These are phyloP conservation scores for Coemansia biformis DNA, from an alignment of 192 early-diverging fungal species.

Conservation along the genomic window DNA sequence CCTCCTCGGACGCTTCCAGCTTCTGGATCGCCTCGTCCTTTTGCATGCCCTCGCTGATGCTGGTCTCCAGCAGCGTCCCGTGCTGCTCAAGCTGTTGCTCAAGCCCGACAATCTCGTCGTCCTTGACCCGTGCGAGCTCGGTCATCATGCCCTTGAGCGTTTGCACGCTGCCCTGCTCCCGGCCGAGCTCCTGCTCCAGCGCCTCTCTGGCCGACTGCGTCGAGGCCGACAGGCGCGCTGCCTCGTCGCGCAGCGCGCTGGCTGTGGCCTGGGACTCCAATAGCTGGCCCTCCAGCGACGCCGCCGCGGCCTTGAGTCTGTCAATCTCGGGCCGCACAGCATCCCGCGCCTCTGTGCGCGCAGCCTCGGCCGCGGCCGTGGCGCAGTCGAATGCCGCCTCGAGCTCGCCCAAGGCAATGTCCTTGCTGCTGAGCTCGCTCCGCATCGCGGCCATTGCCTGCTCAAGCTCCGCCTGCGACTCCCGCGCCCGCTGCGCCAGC, in stretches of 20 bases:
- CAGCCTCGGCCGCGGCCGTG: conserved; percentile 12
- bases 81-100: conserved; percentile 19
- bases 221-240: no score
- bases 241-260: no score
- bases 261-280: conserved; percentile 10
- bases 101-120: conserved; percentile 31
- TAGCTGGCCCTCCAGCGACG: conserved; percentile 5
- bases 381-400: conserved; percentile 31
- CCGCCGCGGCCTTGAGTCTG: background rate
- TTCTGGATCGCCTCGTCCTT: conserved; percentile 30
- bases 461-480: conserved; percentile 29
- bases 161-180: conserved; percentile 9
- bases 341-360: conserved; percentile 7
- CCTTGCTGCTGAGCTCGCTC: conserved; percentile 25
- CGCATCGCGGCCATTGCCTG: conserved; percentile 14
- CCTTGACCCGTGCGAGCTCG: conserved; percentile 38
- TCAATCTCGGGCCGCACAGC: conserved; percentile 6
- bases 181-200: conserved; percentile 20
- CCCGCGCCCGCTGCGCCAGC: conserved; percentile 9
- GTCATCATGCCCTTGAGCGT: conserved; percentile 48
- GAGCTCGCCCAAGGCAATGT: conserved; percentile 15
- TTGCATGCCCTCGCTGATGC: conserved; percentile 21
- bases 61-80: conserved; percentile 21
- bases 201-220: background rate
- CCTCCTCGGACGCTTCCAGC: conserved; percentile 11